A percentile compares a stretch with the other conserved stretches of the same genome.
phyloP scores from a whole-genome alignment of 2,329 filamentous ascomycete species.

The Hymenoscyphus linearis region DNA sequence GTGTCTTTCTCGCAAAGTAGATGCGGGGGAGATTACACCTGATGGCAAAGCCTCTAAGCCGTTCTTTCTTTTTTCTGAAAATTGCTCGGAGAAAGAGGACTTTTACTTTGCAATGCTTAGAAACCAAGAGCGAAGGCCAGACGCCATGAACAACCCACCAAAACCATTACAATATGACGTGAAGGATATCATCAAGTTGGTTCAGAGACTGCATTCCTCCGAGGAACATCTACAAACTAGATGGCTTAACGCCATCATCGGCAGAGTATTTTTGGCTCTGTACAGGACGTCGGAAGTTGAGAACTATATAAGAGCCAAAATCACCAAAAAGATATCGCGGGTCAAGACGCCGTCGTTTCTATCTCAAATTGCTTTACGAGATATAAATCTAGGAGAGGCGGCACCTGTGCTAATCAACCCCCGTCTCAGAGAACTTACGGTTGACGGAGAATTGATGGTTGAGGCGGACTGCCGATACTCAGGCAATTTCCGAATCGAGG shows the following conservation, averaged over 20 bases:
- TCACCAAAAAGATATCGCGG: constrained; percentile 92
- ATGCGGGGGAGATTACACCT: constrained; percentile 48
- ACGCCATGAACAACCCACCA: constrained; percentile 53
- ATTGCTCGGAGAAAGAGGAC: constrained; percentile 94
- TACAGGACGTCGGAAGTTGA: constrained; percentile 83
- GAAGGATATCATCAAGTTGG: constrained; percentile 80
- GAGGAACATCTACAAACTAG: constrained; percentile 86
- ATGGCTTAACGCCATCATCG: constrained; percentile 90
- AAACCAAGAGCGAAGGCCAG: constrained; percentile 69
- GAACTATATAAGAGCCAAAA: constrained; percentile 72
- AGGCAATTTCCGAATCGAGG: constrained; percentile 82
- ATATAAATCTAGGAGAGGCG: constrained; percentile 79
- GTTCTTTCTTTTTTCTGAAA: constrained; percentile 92
- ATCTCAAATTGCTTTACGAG: constrained; percentile 74
- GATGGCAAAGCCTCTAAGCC: constrained; percentile 64
- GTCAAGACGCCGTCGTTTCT: constrained; percentile 91
- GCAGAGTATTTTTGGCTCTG: constrained; percentile 79
- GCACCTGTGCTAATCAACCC: constrained; percentile 88
- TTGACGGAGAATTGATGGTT: constrained; percentile 83
- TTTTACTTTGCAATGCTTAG: constrained; percentile 91
- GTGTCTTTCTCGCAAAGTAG: constrained; percentile 63
- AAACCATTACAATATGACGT: constrained; percentile 73
- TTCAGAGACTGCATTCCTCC: constrained; percentile 85
- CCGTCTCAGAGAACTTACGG: constrained; percentile 78
- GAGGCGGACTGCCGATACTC: constrained; percentile 86